Evolutionary conservation across 2,329 filamentous ascomycete species (phyloP), one percentile per base, ranked within the genome.

Genomic region (Stemphylium vesicarium): DNA sequence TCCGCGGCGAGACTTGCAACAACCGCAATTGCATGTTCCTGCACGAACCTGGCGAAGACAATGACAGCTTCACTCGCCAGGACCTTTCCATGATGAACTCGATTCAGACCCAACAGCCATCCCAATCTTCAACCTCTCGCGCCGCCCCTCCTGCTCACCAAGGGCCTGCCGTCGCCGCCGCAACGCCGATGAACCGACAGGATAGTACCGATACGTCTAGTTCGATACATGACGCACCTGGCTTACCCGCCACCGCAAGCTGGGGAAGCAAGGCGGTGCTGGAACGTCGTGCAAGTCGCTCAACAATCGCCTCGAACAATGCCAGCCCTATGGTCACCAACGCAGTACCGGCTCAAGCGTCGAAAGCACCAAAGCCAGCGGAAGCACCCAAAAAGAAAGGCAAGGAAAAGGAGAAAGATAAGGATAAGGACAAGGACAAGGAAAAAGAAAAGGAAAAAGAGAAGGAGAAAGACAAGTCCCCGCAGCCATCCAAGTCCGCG

Each of bases 21-120:
- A 99, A 99, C 70, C 88, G 93, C 46, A 94, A 95, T 60, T 99
- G 95, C 80, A 99, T 97, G 86, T 99, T 99, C 75, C 79, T 99
- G 45, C 95, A 99, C 71, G 96, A 99, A 77, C 90, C 95, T 35
- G 96, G 95, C n/a, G 95, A 99, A 71, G 95, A 97, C 66, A 94
- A 95, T 64, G 94, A 98, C 70, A 97, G 92, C 77, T 98, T 96
- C 73, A 96, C 92, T 8, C 86, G 95, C 42, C 92, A 97, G 73
- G 94, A 97, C 75, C 79, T 98, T 33, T 98, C 94, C 1, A 96
- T 93, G 15, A 91, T 97, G 82, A 98, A 97, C 69, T 94, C 91
- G 56, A 88, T 92, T 52, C 90, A 89, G 59, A 92, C 90, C 1
- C 92, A 88, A 71, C 81, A 92, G 66, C 85, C 89, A 32, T 87